Conservation (phyloP, 2,329 filamentous ascomycete genomes). For the Xylaria sp. region DNA sequence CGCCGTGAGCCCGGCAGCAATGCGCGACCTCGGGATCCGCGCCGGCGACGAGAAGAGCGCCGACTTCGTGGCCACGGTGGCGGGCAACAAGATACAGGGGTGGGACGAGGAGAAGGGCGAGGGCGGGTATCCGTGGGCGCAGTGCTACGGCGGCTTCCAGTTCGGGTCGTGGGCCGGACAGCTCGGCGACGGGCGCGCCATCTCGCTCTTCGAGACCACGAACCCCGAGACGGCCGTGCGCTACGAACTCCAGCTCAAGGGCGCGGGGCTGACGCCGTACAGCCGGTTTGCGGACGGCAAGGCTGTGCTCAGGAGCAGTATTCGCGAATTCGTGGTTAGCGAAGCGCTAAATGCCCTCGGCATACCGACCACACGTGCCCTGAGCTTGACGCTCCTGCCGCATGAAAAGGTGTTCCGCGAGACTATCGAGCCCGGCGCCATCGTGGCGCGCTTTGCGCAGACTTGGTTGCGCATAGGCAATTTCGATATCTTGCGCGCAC, state of each 20-base stretch:
- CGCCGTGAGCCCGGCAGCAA: slow-evolving; percentile 79
- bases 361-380: slow-evolving; percentile 87
- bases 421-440: slow-evolving; percentile 86
- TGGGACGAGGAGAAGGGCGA: slow-evolving; percentile 73
- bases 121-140: slow-evolving; percentile 94
- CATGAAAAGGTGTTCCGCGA: slow-evolving; percentile 80
- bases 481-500: slow-evolving; percentile 88
- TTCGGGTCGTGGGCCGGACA: slow-evolving; percentile 95
- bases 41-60: slow-evolving; percentile 74
- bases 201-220: slow-evolving; percentile 90
- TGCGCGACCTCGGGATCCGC: slow-evolving; percentile 83
- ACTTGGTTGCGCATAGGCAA: slow-evolving; percentile 94
- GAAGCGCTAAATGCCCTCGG: slow-evolving; percentile 87
- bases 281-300: slow-evolving; percentile 96
- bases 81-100: slow-evolving; percentile 85
- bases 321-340: slow-evolving; percentile 92
- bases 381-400: slow-evolving; percentile 83
- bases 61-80: slow-evolving; percentile 80
- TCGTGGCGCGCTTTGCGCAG: slow-evolving; percentile 91
- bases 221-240: slow-evolving; percentile 76
- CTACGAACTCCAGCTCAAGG: slow-evolving; percentile 95
- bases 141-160: slow-evolving; percentile 91
- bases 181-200: slow-evolving; percentile 92
- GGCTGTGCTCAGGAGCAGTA: slow-evolving; percentile 90
- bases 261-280: slow-evolving; percentile 92